Evolutionary conservation across 1,284 basidiomycete species (phyloP).

Genomic region (Leucoagaricus sp.): DNA sequence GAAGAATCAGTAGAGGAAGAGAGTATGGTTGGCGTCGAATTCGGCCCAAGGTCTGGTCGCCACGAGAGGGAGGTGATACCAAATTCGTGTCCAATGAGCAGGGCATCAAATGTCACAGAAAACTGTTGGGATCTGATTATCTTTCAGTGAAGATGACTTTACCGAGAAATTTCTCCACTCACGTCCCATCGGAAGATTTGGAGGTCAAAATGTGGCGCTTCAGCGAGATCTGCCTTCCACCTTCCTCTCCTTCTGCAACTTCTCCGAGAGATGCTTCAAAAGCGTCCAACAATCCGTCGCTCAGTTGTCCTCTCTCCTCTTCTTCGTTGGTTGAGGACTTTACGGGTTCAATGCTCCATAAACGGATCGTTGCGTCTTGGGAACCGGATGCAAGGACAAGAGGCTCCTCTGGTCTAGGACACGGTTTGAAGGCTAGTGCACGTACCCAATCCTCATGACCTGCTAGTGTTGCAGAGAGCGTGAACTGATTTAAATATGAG

Average conservation of each 20-base stretch:
- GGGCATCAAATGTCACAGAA: constrained; percentile 86
- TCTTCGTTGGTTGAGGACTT: constrained; percentile 24
- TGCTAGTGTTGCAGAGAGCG: constrained; percentile 62
- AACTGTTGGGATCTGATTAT: constrained; percentile 56
- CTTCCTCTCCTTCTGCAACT: constrained; percentile 64
- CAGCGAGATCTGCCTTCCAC: constrained; percentile 81
- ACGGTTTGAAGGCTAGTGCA: constrained; percentile 66
- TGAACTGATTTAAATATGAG: constrained; percentile 45
- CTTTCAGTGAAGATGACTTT: neutral
- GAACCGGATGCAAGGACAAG: constrained; percentile 85
- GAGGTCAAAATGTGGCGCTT: constrained; percentile 78
- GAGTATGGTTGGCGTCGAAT: constrained; percentile 57
- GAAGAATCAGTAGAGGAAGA: constrained; percentile 94
- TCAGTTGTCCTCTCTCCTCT: constrained; percentile 30
- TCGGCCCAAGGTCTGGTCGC: constrained; percentile 48
- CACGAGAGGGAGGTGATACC: constrained; percentile 88
- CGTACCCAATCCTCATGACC: constrained; percentile 97
- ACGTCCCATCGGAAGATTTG: constrained; percentile 55
- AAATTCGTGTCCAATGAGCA: constrained; percentile 90
- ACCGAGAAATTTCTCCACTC: constrained; percentile 20
- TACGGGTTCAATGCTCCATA: constrained; percentile 77
- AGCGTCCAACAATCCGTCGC: constrained; percentile 79
- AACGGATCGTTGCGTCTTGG: constrained; percentile 87
- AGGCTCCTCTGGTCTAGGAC: constrained; percentile 33
- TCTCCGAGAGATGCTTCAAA: constrained; percentile 83